Evolutionary conservation across 1,284 basidiomycete genomes (phyloP).

Genomic region (Cerrena zonata): DNA sequence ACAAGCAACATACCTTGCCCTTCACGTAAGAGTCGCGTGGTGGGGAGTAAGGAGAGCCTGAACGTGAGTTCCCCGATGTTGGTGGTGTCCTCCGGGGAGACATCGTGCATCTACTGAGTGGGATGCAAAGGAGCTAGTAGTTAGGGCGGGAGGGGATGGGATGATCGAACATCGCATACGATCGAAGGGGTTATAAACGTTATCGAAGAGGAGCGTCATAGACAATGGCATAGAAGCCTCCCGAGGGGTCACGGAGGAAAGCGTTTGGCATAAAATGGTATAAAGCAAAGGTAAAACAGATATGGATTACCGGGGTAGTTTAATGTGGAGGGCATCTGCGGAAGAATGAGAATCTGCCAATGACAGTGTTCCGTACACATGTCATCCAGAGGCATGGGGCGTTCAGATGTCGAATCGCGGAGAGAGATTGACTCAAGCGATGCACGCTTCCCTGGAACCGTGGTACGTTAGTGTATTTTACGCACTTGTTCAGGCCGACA

Average conservation of each 20-base stretch:
- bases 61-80: slow-evolving; percentile 16
- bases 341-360: not conserved
- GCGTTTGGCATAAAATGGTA: not conserved
- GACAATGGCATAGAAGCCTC: not conserved
- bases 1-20: slow-evolving; percentile 13
- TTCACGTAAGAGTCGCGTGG: slow-evolving; percentile 7
- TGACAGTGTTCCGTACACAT: not conserved
- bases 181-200: not conserved
- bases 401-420: not conserved
- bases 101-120: slow-evolving; percentile 34
- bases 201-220: not conserved
- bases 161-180: not conserved
- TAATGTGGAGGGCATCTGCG: not conserved
- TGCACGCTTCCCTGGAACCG: not conserved
- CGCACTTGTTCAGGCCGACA: not conserved
- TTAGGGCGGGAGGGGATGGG: slow-evolving; percentile 3
- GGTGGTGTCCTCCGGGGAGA: slow-evolving; percentile 35
- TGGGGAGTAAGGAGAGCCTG: slow-evolving; percentile 20
- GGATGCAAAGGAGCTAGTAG: not conserved
- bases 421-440: not conserved
- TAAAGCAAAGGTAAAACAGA: not conserved
- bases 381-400: not conserved
- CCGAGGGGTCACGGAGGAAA: not conserved
- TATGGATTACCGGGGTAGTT: not conserved
- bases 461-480: not conserved